Base-by-base conservation (phyloP, 2,329 filamentous ascomycete genomes). In the Pyrenochaeta sp. region DNA sequence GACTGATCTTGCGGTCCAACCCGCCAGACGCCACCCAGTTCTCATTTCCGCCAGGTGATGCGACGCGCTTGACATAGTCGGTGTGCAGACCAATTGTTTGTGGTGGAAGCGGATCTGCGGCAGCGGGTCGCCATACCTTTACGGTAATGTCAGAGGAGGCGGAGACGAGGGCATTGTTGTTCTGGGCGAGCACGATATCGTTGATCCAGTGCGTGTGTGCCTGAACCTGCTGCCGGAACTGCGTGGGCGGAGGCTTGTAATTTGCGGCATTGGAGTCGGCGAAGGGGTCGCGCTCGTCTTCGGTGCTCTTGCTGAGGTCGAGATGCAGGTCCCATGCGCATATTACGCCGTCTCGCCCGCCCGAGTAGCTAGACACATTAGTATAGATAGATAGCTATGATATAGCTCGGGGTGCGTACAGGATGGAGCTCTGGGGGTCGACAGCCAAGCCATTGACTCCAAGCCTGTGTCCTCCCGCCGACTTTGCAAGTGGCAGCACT, bases 171-270 rank as follows among this genome's bases (percentile, higher is more conserved):
- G 91, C 91, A 19, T 88, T 84, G 71, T 93, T 92, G 71, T 89
- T 87, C 73, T 93, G 87, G 7, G 90, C 90, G 53, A 97, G 85
- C 24, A 89, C 87, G 62, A 97, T 91, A 77, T 97, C 93, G 79
- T 97, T 97, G 80, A 97, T 90, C 93, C 93, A 97, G 78, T 96
- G 92, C 50, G 92, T 97, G 77, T 97, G 93, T 8, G 93, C 93
- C 75, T 91, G 89, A 15, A 89, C 86, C 74, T 91, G 86, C 61
- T 84, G 83, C 59, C 85, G 82, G 69, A 87, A 86, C 2, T 81
- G 81, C 15, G 86, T 85, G 9, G 83, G 78, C 50, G 79, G 77
- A n/a, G 74, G 73, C 58, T 76, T 77, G 65, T 71, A 67, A 62
- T 68, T 64, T 43, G 71, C 54, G 10, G 67, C 66, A 52, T 67